Evolutionary conservation across 768 basidiomycete genomes (phyloP).

Genomic region (Pholiota conissans): DNA sequence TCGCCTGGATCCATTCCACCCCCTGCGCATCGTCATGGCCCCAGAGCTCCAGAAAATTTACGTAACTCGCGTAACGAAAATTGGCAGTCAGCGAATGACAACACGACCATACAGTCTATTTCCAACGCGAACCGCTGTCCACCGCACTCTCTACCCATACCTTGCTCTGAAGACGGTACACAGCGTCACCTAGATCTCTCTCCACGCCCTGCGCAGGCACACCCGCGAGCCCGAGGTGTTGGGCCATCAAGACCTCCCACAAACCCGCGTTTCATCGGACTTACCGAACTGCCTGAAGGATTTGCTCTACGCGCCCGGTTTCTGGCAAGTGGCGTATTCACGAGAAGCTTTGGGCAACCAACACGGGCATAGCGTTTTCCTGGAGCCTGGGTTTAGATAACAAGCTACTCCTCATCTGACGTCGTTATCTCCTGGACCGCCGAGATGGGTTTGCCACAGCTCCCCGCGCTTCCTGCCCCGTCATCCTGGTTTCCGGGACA

Average conservation of each 20-base stretch:
- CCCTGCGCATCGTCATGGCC: too few relatives aligned
- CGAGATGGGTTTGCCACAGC: constrained; percentile 34
- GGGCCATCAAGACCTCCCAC: constrained; percentile 15
- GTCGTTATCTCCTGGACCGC: constrained; percentile 2
- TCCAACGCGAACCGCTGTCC: not conserved
- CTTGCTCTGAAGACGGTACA: not conserved
- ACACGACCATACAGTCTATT: constrained; percentile 13
- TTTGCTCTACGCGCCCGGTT: constrained; percentile 7
- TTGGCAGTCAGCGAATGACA: constrained; percentile 5
- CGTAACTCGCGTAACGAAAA: constrained; percentile 9
- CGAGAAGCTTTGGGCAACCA: constrained; percentile 2
- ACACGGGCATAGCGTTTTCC: not conserved
- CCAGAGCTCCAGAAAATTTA: constrained; percentile 8
- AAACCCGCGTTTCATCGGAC: constrained; percentile 24
- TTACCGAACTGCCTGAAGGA: constrained; percentile 15
- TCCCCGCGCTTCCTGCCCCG: constrained; percentile 58
- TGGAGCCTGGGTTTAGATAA: not conserved
- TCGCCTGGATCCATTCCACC: too few relatives aligned
- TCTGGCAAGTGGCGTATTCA: constrained; percentile 9
- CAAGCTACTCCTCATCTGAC: constrained; percentile 2
- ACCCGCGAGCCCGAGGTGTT: constrained; percentile 17
- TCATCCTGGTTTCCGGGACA: constrained; percentile 97
- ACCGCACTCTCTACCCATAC: not conserved
- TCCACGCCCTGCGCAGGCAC: constrained; percentile 7
- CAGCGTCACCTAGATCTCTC: not conserved